phyloP scores from a whole-genome alignment of 2,329 filamentous ascomycete species.

The Diaporthe longicolla region DNA sequence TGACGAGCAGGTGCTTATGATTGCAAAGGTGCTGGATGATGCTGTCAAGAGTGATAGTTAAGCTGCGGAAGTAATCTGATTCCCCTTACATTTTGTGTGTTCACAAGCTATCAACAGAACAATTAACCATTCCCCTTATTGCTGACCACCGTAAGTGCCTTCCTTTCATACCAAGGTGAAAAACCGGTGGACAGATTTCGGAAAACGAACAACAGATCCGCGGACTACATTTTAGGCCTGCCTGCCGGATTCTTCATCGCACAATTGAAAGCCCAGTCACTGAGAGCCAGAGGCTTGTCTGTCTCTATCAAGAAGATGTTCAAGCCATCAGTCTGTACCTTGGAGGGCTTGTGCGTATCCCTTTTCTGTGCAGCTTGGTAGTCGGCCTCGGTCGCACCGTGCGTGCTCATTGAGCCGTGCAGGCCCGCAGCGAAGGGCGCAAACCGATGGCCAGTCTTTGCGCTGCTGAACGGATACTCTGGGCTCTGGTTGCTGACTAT shows the following conservation, averaged over 20 bases:
- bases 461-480: conserved; percentile 53
- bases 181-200: background rate
- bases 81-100: background rate
- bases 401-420: conserved; percentile 72
- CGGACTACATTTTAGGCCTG: conserved; percentile 2
- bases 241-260: background rate
- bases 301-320: conserved; percentile 28
- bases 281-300: conserved; percentile 32
- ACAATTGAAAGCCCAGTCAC: conserved; percentile 33
- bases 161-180: background rate
- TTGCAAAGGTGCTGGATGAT: conserved; percentile 31
- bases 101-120: background rate
- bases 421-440: conserved; percentile 59
- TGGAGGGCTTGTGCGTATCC: conserved; percentile 44
- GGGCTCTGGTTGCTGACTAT: conserved; percentile 61
- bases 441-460: conserved; percentile 50
- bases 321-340: conserved; percentile 7
- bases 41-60: conserved; percentile 31
- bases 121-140: background rate
- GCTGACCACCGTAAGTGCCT: background rate
- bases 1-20: conserved; percentile 40
- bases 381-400: conserved; percentile 61
- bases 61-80: background rate
- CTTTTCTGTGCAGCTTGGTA: conserved; percentile 62
- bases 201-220: background rate